Percentiles rank a stretch among this genome's conserved stretches.
phyloP scores from a whole-genome alignment of 2,329 filamentous ascomycete species.

The Colletotrichum destructivum region DNA sequence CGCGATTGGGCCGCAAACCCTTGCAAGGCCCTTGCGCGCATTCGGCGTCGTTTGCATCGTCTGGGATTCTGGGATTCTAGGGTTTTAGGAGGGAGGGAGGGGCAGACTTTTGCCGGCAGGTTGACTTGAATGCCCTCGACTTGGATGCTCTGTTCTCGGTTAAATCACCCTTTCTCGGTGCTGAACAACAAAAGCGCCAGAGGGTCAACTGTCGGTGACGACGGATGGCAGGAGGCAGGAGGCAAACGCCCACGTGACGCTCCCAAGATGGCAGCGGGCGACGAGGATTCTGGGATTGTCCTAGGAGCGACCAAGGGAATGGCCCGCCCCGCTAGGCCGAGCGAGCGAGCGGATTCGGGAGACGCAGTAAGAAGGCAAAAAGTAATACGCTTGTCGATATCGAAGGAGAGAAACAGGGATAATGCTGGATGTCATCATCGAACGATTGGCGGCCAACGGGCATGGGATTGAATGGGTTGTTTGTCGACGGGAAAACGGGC shows the following conservation, averaged over 20 bases:
- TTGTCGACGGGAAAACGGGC: slow-evolving; percentile 13
- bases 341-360: slow-evolving; percentile 3
- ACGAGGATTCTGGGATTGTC: slow-evolving; percentile 12
- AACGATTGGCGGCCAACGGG: slow-evolving; percentile 12
- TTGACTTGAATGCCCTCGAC: slow-evolving; percentile 13
- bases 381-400: slow-evolving; percentile 6
- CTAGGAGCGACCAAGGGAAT: slow-evolving; percentile 18
- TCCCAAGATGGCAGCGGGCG: slow-evolving; percentile 11
- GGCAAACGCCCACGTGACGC: slow-evolving; percentile 9
- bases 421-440: slow-evolving; percentile 16
- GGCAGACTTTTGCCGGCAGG: slow-evolving; percentile 20
- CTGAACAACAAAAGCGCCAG: too few species aligned
- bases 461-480: background rate
- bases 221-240: slow-evolving; percentile 16
- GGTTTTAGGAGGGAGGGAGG: background rate
- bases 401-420: slow-evolving; percentile 21
- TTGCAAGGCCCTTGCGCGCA: slow-evolving; percentile 36
- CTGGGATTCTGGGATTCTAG: slow-evolving; percentile 28
- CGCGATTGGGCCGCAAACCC: slow-evolving; percentile 56
- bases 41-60: slow-evolving; percentile 40
- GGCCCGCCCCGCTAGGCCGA: slow-evolving; percentile 28
- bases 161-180: too few species aligned
- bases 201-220: slow-evolving; percentile 12
- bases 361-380: slow-evolving; percentile 36
- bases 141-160: too few species aligned